Conservation (phyloP, 805 yeast genomes). For the Lachancea mirantina region DNA sequence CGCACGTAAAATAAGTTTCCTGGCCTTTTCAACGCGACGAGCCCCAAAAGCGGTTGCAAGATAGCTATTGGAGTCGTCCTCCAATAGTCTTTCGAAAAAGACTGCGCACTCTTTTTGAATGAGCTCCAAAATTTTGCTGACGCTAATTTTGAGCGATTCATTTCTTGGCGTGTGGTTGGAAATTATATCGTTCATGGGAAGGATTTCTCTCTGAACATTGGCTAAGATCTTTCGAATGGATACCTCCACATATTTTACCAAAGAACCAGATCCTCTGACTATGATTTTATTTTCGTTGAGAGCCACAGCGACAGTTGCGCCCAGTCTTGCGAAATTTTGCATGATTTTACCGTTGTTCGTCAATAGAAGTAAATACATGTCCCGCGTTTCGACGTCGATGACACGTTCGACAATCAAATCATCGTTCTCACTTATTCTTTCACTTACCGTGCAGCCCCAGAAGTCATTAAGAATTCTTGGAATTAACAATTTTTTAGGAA, state of each 20-base stretch:
- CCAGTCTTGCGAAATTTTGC: slow-evolving; percentile 25
- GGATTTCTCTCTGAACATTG: slow-evolving; percentile 18
- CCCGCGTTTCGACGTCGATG: slow-evolving; percentile 19
- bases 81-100: slow-evolving; percentile 14
- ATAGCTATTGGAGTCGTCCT: slow-evolving; percentile 11
- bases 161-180: slow-evolving; percentile 11
- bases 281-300: slow-evolving; percentile 24
- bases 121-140: slow-evolving; percentile 14
- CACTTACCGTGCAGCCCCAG: slow-evolving; percentile 11
- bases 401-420: slow-evolving; percentile 20
- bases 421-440: slow-evolving; percentile 14
- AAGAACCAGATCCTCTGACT: slow-evolving; percentile 19
- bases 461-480: slow-evolving; percentile 5
- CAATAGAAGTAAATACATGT: slow-evolving; percentile 22
- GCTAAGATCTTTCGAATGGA: slow-evolving; percentile 24
- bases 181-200: slow-evolving; percentile 15
- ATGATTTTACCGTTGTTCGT: slow-evolving; percentile 30
- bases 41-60: slow-evolving; percentile 25
- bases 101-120: slow-evolving; percentile 21
- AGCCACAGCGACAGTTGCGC: slow-evolving; percentile 24
- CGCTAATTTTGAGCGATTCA: neutral
- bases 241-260: slow-evolving; percentile 26
- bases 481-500: slow-evolving; percentile 9
- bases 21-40: slow-evolving; percentile 22
- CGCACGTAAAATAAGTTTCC: slow-evolving; percentile 22